phyloP scores from a whole-genome alignment of 2,329 filamentous ascomycete genomes.

The Exophiala aquamarina region DNA sequence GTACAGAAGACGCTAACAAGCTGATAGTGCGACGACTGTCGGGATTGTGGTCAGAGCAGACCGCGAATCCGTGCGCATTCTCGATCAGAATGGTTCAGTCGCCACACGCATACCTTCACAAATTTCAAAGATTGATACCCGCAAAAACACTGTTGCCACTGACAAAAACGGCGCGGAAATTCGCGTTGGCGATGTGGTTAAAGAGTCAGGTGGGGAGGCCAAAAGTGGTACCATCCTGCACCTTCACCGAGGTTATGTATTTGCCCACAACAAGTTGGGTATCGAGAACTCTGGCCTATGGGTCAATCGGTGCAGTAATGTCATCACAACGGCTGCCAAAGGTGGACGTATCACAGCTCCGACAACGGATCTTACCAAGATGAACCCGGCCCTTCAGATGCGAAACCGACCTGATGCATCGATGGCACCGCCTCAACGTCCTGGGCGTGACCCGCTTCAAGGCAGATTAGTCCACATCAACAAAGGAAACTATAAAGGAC shows the following conservation, averaged over 20 bases:
- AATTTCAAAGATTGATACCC: conserved; percentile 82
- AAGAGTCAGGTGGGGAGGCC: conserved; percentile 82
- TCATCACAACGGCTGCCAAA: conserved; percentile 91
- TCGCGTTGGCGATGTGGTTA: conserved; percentile 84
- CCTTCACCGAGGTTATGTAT: conserved; percentile 89
- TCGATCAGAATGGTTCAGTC: conserved; percentile 85
- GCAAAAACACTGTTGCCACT: conserved; percentile 82
- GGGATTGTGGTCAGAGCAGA: conserved; percentile 94
- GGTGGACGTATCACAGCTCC: conserved; percentile 70
- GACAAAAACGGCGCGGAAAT: conserved; percentile 94
- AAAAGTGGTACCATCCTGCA: conserved; percentile 88
- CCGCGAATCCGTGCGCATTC: conserved; percentile 81
- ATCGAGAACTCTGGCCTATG: conserved; percentile 89
- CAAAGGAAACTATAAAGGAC: conserved; percentile 85
- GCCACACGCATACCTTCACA: conserved; percentile 85
- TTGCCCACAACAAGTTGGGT: conserved; percentile 74
- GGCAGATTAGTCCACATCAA: conserved; percentile 89
- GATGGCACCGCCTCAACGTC: conserved; percentile 69
- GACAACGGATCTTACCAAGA: conserved; percentile 77
- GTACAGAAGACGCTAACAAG: conserved; percentile 31
- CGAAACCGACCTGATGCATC: conserved; percentile 41
- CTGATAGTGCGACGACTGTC: conserved; percentile 71
- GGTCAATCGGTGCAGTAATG: conserved; percentile 79
- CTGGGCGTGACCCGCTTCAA: conserved; percentile 78
- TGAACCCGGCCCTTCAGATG: conserved; percentile 77